Conservation (phyloP, 768 basidiomycete species). For the Termitomyces sp. region DNA sequence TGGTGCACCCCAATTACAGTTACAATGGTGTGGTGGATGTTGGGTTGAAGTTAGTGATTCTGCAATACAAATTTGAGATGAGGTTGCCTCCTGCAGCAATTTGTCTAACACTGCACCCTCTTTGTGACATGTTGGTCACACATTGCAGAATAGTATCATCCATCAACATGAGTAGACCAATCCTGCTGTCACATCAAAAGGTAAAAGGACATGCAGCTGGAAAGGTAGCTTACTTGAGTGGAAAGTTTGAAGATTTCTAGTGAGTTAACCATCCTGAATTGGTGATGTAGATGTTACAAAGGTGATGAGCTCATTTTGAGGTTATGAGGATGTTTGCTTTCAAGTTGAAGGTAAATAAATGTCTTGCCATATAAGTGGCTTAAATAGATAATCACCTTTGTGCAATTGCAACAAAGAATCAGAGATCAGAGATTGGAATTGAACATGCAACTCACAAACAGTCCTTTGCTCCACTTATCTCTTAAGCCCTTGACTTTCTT, state of each 20-base stretch:
- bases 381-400: neutral
- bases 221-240: neutral
- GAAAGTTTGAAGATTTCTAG: neutral
- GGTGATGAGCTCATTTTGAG: neutral
- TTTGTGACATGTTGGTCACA: neutral
- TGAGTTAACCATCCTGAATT: neutral
- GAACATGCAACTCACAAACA: too few relatives aligned
- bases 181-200: neutral
- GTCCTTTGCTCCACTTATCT: too few relatives aligned
- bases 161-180: neutral
- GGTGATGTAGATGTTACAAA: neutral
- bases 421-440: too few relatives aligned
- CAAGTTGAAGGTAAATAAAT: neutral
- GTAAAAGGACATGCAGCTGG: neutral
- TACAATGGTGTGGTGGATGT: too few relatives aligned
- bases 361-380: neutral
- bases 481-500: too few relatives aligned
- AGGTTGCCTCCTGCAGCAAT: too few relatives aligned
- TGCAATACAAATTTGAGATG: neutral
- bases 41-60: too few relatives aligned
- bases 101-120: too few relatives aligned
- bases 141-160: neutral
- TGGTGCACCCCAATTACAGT: too few relatives aligned
- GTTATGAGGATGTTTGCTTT: neutral
- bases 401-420: neutral